Evolutionary conservation across 768 basidiomycete species (phyloP).

Genomic region (Hysterangium stoloniferum): DNA sequence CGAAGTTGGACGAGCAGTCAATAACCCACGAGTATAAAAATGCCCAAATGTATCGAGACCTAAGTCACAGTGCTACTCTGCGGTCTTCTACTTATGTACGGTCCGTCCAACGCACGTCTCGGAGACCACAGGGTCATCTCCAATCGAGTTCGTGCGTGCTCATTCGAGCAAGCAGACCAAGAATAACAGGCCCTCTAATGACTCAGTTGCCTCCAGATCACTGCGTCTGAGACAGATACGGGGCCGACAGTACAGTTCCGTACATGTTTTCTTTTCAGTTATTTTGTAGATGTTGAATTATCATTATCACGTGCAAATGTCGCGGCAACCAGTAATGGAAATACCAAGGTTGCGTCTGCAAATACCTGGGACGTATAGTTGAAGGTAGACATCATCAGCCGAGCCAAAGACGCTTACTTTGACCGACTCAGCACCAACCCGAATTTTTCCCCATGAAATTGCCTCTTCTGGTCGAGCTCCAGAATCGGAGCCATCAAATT

Average conservation of each 20-base stretch:
- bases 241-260: conserved; percentile 34
- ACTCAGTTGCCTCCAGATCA: conserved; percentile 63
- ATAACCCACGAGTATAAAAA: conserved; percentile 22
- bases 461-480: conserved; percentile 97
- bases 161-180: conserved; percentile 37
- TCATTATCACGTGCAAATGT: conserved; percentile 62
- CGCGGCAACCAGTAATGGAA: conserved; percentile 90
- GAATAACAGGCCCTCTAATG: conserved; percentile 54
- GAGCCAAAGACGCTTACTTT: conserved; percentile 43
- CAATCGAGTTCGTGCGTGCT: conserved; percentile 11
- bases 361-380: conserved; percentile 45
- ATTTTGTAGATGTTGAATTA: neutral
- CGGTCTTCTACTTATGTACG: conserved; percentile 23
- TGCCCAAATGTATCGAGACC: conserved; percentile 6
- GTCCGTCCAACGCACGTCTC: conserved; percentile 18
- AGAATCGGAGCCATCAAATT: conserved; percentile 98
- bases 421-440: conserved; percentile 72
- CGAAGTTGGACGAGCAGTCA: conserved; percentile 58
- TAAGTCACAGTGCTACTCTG: neutral
- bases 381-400: conserved; percentile 6
- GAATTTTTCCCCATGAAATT: conserved; percentile 97
- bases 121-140: conserved; percentile 15
- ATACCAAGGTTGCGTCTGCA: conserved; percentile 95
- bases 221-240: conserved; percentile 92
- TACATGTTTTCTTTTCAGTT: neutral